Conservation (phyloP, 2,329 filamentous ascomycete genomes). For the Seiridium cupressi region DNA sequence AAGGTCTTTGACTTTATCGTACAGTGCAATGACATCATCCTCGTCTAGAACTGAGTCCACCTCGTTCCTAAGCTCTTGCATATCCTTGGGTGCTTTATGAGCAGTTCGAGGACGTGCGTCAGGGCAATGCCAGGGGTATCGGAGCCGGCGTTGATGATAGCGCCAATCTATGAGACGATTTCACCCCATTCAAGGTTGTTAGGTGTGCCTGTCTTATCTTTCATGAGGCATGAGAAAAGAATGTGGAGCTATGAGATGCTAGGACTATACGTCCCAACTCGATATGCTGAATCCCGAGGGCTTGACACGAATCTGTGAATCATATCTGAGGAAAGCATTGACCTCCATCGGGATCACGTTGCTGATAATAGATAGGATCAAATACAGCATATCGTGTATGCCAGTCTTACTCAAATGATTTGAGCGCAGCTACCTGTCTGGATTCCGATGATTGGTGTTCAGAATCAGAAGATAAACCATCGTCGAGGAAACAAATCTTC, state of each 20-base stretch:
- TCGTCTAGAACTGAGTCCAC: conserved; percentile 9
- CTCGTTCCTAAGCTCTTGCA: conserved; percentile 8
- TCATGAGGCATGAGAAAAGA: neutral
- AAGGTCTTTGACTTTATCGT: conserved; percentile 3
- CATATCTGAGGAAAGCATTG: neutral
- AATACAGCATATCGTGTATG: neutral
- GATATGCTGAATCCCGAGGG: neutral
- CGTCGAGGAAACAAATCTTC: neutral
- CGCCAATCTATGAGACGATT: neutral
- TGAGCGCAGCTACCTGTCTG: neutral
- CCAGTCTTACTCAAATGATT: neutral
- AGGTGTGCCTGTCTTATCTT: neutral
- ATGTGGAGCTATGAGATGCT: neutral
- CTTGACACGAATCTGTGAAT: neutral
- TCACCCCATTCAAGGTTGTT: neutral
- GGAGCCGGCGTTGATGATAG: neutral
- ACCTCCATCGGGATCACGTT: neutral
- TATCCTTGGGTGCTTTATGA: conserved; percentile 7
- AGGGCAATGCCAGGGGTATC: neutral
- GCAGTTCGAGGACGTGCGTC: conserved; percentile 2
- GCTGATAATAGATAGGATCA: neutral
- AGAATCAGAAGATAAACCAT: neutral
- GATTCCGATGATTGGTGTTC: neutral
- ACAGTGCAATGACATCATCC: neutral
- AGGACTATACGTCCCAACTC: neutral